Evolutionary conservation across 106 monocot species (phyloP), one percentile per base, ranked within the genome.

Genomic region (Narthecium ossifragum): DNA sequence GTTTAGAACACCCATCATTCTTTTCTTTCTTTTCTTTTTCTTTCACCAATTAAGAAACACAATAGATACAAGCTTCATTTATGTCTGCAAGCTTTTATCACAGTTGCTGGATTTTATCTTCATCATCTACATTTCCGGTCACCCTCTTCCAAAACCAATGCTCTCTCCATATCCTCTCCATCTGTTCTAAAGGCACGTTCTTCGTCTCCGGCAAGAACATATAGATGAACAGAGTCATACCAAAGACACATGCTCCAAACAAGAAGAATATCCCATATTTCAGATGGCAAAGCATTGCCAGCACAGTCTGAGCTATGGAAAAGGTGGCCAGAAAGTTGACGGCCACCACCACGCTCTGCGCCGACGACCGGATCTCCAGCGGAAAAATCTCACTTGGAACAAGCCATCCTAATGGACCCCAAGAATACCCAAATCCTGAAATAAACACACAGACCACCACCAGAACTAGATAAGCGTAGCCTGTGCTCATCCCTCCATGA

Each of bases 101-200:
- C n/a, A n/a, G n/a, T n/a, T n/a, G n/a, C n/a, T n/a, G n/a, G n/a
- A n/a, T n/a, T n/a, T n/a, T n/a, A n/a, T 10, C n/a, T 18, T 46
- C 46, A 10, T 46, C 15, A 6, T 12, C 46, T 46, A 6, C 46
- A 12, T 53, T 29, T 30, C 14, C 30, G 26, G 43, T 41, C 0
- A 60, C 8, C 25, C 17, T 43, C 49, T 34, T 47, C 62, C 62
- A 63, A 34, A 63, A 63, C 62, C 64, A 65, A 14, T 39, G 37
- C 38, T 27, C 38, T 26, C n/a, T 36, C 52, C 53, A 65, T 10
- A 65, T 11, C 37, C 2, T 17, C 26, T 53, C 26, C 51, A 65
- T 65, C 38, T 38, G 12, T 15, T 65, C 64, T 0, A 65, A 26
- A 1, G 15, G 64, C 17, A 33, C 29, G 2, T 39, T 53, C 36